Percentiles rank a stretch among this genome's conserved stretches.
phyloP scores from a whole-genome alignment of 192 early-diverging fungal species.

The Coemansia sp. region DNA sequence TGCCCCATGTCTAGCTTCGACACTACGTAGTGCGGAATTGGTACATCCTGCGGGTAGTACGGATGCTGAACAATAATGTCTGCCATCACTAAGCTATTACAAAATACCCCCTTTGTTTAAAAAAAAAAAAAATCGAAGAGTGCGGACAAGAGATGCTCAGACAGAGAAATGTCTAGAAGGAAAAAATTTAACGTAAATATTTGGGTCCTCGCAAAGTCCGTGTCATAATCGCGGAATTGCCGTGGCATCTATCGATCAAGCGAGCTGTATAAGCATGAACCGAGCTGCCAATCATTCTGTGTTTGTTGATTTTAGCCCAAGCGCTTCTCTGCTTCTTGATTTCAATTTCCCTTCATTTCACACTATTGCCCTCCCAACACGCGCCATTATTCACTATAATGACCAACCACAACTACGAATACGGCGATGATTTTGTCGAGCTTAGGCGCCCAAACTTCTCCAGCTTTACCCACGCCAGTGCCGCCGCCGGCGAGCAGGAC shows the following conservation, averaged over 20 bases:
- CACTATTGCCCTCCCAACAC: too few relatives aligned
- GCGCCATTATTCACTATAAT: conserved; percentile 11
- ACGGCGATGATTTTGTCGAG: conserved; percentile 38
- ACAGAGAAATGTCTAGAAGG: not conserved
- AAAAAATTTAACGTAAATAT: not conserved
- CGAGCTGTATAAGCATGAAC: not conserved
- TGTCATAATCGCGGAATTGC: not conserved
- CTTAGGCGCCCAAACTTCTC: conserved; percentile 24
- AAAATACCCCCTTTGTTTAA: not conserved
- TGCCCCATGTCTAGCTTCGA: conserved; percentile 39
- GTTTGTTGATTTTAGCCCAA: conserved; percentile 12
- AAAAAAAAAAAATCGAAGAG: not conserved
- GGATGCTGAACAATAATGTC: conserved; percentile 25
- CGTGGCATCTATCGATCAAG: not conserved
- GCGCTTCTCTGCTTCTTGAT: not conserved
- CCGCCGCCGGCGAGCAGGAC: conserved; percentile 11
- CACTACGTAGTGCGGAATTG: conserved; percentile 39
- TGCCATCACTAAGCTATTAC: not conserved
- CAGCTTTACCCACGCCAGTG: not conserved
- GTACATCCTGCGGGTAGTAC: conserved; percentile 42
- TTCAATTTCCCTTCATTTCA: not conserved
- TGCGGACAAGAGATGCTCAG: not conserved
- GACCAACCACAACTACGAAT: conserved; percentile 35
- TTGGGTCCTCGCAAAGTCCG: not conserved
- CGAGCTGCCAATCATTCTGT: not conserved